A percentile compares a stretch with the other conserved stretches of the same genome.
Conservation (phyloP, 306 rosid species). For the Mimosa pudica region DNA sequence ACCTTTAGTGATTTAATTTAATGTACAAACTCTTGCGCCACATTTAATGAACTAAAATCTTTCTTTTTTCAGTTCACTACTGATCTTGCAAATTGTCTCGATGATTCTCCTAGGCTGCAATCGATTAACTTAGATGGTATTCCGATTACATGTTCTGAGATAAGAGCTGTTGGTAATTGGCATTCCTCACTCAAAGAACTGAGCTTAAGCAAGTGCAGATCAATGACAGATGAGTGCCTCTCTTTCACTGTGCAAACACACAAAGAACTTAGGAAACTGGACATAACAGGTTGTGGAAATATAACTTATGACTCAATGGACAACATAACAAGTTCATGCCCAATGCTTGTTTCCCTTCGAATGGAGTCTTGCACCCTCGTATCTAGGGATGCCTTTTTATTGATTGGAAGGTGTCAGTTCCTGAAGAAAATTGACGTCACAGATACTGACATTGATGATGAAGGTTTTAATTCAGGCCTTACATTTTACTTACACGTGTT, state of each 20-base stretch:
- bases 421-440: conserved; percentile 73
- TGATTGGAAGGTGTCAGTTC: conserved; percentile 59
- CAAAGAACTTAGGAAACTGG: conserved; percentile 54
- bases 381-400: conserved; percentile 55
- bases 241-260: conserved; percentile 51
- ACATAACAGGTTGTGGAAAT: conserved; percentile 63
- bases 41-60: conserved; percentile 19
- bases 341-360: conserved; percentile 56
- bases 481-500: not conserved
- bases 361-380: conserved; percentile 72
- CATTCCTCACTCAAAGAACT: conserved; percentile 59
- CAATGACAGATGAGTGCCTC: conserved; percentile 59
- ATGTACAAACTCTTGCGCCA: conserved; percentile 23
- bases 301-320: conserved; percentile 56
- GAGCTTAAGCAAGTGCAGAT: conserved; percentile 64
- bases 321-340: conserved; percentile 57
- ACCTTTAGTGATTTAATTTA: conserved; percentile 11
- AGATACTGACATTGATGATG: conserved; percentile 60
- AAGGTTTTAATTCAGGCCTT: conserved; percentile 47
- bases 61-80: conserved; percentile 51
- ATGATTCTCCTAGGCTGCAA: conserved; percentile 44
- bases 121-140: conserved; percentile 63
- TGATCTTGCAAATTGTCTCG: conserved; percentile 59
- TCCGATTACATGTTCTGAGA: conserved; percentile 51
- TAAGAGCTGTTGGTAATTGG: conserved; percentile 52